A percentile compares a stretch with the other conserved stretches of the same genome.
These are phyloP conservation scores for Paracorniculantispora psalliotae DNA, from an alignment of 2,329 filamentous ascomycete genomes.

Conservation along the genomic window DNA sequence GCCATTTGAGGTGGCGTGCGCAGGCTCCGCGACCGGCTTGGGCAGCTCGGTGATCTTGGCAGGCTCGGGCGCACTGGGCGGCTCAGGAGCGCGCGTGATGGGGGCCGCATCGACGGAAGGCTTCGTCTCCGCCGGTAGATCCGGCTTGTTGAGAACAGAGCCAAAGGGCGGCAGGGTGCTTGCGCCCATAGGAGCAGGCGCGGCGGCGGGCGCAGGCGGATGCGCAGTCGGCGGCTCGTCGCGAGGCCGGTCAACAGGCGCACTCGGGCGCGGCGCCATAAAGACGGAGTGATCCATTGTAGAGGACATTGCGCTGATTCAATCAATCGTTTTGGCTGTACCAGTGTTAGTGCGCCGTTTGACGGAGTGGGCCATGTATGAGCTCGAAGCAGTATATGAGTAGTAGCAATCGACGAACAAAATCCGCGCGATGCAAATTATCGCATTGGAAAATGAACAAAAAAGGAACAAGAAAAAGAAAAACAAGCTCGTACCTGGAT, in stretches of 20 bases:
- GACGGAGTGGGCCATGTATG: background rate
- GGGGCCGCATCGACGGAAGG: background rate
- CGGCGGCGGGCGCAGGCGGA: background rate
- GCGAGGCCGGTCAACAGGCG: background rate
- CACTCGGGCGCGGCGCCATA: background rate
- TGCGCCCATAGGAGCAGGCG: background rate
- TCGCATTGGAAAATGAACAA: background rate
- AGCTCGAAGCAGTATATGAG: too few species aligned
- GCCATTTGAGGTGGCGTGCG: background rate
- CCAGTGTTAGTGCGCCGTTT: background rate
- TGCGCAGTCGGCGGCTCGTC: conserved; percentile 1
- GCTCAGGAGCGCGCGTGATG: background rate
- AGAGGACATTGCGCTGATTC: background rate
- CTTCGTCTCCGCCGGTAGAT: background rate
- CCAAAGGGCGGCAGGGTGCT: background rate
- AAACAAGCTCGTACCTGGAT: background rate
- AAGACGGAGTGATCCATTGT: conserved; percentile 6
- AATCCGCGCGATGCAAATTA: background rate
- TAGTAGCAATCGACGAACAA: background rate
- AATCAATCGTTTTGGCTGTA: background rate
- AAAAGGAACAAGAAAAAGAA: too few species aligned
- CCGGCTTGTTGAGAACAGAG: background rate
- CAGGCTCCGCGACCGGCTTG: background rate
- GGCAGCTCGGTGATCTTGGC: background rate
- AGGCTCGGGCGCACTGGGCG: background rate